phyloP scores from a whole-genome alignment of 2,329 filamentous ascomycete species.

The Ophioceras dolichostomum region DNA sequence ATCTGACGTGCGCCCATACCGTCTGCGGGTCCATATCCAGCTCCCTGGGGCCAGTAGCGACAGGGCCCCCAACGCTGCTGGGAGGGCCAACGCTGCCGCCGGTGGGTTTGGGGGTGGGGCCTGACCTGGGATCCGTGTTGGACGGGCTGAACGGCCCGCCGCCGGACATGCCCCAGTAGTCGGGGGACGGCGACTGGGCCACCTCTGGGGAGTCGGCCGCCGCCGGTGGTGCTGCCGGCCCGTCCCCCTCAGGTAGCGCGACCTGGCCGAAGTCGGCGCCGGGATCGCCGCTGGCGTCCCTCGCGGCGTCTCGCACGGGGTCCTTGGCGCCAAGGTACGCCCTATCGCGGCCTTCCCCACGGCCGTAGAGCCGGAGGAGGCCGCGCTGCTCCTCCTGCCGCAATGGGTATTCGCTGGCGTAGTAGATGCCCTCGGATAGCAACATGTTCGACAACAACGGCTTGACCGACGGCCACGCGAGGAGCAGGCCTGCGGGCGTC shows the following conservation, averaged over 20 bases:
- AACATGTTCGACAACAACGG: conserved; percentile 44
- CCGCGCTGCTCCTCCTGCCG: conserved; percentile 63
- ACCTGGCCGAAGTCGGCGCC: conserved; percentile 20
- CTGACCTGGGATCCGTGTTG: conserved; percentile 21
- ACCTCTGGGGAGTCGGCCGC: conserved; percentile 18
- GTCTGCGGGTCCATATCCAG: conserved; percentile 39
- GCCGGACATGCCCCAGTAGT: conserved; percentile 48
- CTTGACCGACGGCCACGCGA: conserved; percentile 59
- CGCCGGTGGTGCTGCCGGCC: too few species aligned
- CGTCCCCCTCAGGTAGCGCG: conserved; percentile 2
- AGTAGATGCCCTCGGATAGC: conserved; percentile 34
- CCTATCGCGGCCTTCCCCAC: conserved; percentile 60
- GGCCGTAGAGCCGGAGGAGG: conserved; percentile 61
- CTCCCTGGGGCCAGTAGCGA: too few species aligned
- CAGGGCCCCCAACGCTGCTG: too few species aligned
- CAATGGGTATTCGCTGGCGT: conserved; percentile 63
- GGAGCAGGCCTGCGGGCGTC: conserved; percentile 72
- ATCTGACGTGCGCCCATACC: conserved; percentile 40
- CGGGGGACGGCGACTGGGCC: conserved; percentile 37
- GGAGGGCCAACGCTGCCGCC: too few species aligned
- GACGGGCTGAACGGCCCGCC: conserved; percentile 30
- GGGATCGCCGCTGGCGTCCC: conserved; percentile 29
- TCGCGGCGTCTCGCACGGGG: too few species aligned
- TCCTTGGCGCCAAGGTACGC: too few species aligned
- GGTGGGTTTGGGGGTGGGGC: conserved; percentile 19